A percentile compares a stretch with the other conserved stretches of the same genome.
These are phyloP conservation scores for Rosa persica DNA, from an alignment of 306 rosid species.

Conservation along the genomic window DNA sequence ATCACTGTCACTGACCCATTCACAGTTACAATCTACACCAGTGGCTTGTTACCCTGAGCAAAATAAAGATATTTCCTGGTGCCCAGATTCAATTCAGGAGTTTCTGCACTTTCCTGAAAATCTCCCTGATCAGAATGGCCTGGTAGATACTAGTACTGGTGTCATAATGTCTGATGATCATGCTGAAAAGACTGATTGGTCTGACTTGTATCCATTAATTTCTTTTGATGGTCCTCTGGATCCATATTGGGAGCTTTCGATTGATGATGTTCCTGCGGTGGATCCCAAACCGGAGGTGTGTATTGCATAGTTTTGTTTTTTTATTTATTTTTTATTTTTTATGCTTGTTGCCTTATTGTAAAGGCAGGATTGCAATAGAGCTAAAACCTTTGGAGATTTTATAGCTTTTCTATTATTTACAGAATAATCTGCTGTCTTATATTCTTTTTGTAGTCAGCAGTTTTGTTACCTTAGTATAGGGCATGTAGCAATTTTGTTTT, in stretches of 20 bases:
- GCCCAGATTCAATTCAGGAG: slow-evolving; percentile 59
- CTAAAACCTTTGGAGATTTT: not conserved
- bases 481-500: not conserved
- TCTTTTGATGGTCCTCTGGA: slow-evolving; percentile 51
- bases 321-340: no score
- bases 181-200: slow-evolving; percentile 50
- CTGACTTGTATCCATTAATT: slow-evolving; percentile 78
- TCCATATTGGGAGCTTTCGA: slow-evolving; percentile 73
- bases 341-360: slow-evolving; percentile 20
- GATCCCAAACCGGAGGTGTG: slow-evolving; percentile 63
- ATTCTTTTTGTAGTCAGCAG: not conserved
- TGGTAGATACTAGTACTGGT: slow-evolving; percentile 44
- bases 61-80: slow-evolving; percentile 54
- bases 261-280: slow-evolving; percentile 36
- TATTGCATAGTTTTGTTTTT: slow-evolving; percentile 20
- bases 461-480: not conserved
- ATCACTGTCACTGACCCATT: slow-evolving; percentile 31
- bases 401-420: not conserved
- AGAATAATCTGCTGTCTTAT: not conserved
- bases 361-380: not conserved
- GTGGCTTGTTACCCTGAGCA: slow-evolving; percentile 43
- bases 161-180: slow-evolving; percentile 45
- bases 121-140: slow-evolving; percentile 53
- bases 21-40: slow-evolving; percentile 41
- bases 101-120: slow-evolving; percentile 50